phyloP scores from a whole-genome alignment of 176 grass and related monocot species.

The Rhynchospora pubera region DNA sequence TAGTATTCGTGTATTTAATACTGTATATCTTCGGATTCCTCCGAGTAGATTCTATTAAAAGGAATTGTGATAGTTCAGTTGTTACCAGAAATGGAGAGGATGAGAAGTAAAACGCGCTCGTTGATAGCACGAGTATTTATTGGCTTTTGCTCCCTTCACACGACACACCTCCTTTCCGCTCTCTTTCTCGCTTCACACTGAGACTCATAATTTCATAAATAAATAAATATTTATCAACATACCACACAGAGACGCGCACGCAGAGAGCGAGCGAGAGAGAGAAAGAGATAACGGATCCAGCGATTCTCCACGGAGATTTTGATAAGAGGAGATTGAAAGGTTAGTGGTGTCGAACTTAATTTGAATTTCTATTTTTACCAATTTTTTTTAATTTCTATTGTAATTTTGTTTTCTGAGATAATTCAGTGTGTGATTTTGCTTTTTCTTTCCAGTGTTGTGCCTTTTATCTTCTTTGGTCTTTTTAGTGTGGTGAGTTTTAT shows the following conservation, averaged over 20 bases:
- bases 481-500: not conserved
- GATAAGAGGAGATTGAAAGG: not conserved
- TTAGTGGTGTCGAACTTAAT: not conserved
- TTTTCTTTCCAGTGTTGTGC: not conserved
- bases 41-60: not conserved
- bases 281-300: not conserved
- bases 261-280: not conserved
- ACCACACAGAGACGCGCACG: not conserved
- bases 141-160: not conserved
- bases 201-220: not conserved
- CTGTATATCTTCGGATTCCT: not conserved
- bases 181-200: constrained; percentile 17
- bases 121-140: not conserved
- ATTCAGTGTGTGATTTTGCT: not conserved
- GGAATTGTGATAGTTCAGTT: not conserved
- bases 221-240: not conserved
- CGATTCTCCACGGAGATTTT: not conserved
- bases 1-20: not conserved
- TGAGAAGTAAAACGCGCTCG: not conserved
- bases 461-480: not conserved
- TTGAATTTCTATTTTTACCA: too few species aligned
- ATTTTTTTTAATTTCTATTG: too few species aligned
- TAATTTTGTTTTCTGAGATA: not conserved
- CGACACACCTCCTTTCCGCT: constrained; percentile 7
- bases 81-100: not conserved